A percentile compares a stretch with the other conserved stretches of the same genome.
Conservation (phyloP, 2,329 filamentous ascomycete genomes). For the Chrysoporthe puriensis region DNA sequence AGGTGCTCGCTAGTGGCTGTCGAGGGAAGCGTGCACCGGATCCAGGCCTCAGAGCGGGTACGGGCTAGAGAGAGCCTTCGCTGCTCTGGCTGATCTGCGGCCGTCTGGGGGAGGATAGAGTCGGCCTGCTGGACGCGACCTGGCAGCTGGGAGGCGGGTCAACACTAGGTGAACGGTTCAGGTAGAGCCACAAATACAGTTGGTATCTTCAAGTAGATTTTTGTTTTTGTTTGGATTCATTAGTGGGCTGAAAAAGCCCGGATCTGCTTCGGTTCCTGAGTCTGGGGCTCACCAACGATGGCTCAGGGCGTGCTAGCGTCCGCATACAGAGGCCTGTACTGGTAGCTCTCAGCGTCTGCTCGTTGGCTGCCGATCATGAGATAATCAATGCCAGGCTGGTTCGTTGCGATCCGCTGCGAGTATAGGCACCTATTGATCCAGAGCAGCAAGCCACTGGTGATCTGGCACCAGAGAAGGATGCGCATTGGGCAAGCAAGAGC, state of each 20-base stretch:
- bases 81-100: background rate
- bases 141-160: background rate
- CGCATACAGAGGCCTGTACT: no score
- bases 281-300: no score
- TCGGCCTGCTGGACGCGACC: background rate
- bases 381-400: background rate
- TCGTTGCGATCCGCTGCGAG: no score
- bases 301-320: no score
- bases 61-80: background rate
- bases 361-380: background rate
- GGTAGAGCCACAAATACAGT: no score
- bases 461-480: no score
- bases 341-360: background rate
- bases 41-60: background rate
- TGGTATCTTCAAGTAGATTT: background rate
- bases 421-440: no score
- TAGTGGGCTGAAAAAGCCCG: background rate
- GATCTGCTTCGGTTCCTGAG: background rate
- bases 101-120: background rate
- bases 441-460: no score
- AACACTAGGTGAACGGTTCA: rapidly evolving
- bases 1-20: background rate
- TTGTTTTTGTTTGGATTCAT: background rate
- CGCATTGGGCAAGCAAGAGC: no score
- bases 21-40: background rate